A percentile compares a stretch with the other conserved stretches of the same genome.
Conservation (phyloP, 345 rosid genomes). For the Populus nigra region DNA sequence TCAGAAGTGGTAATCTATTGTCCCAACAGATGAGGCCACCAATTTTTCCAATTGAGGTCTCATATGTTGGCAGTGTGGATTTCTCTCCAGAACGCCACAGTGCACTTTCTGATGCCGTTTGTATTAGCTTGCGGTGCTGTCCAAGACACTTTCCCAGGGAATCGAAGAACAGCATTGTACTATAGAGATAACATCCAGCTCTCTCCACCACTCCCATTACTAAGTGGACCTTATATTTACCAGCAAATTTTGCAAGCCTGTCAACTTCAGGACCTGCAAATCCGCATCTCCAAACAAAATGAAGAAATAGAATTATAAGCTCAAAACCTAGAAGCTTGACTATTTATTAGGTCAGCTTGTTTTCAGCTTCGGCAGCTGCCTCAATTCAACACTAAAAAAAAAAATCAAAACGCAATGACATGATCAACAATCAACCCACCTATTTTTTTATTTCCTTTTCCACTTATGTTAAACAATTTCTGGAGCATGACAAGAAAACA, state of each 20-base stretch:
- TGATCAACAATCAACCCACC: background rate
- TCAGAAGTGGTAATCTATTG: conserved; percentile 18
- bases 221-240: conserved; percentile 20
- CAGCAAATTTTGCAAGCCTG: conserved; percentile 15
- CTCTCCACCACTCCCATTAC: conserved; percentile 30
- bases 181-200: conserved; percentile 10
- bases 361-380: background rate
- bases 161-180: conserved; percentile 25
- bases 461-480: background rate
- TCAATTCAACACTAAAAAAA: background rate
- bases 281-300: background rate
- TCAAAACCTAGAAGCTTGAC: background rate
- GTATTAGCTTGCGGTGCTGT: conserved; percentile 22
- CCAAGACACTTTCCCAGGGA: conserved; percentile 19
- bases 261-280: conserved; percentile 26
- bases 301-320: background rate
- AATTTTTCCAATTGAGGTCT: conserved; percentile 19
- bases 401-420: background rate
- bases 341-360: background rate
- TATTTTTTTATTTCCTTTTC: background rate
- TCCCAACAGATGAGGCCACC: conserved; percentile 28
- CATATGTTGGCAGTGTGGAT: conserved; percentile 7
- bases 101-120: conserved; percentile 9
- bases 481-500: background rate
- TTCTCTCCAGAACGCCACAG: conserved; percentile 21